Evolutionary conservation across 176 grass and related monocot species (phyloP), one percentile per base, ranked within the genome.

Genomic region (Ananas comosus): DNA sequence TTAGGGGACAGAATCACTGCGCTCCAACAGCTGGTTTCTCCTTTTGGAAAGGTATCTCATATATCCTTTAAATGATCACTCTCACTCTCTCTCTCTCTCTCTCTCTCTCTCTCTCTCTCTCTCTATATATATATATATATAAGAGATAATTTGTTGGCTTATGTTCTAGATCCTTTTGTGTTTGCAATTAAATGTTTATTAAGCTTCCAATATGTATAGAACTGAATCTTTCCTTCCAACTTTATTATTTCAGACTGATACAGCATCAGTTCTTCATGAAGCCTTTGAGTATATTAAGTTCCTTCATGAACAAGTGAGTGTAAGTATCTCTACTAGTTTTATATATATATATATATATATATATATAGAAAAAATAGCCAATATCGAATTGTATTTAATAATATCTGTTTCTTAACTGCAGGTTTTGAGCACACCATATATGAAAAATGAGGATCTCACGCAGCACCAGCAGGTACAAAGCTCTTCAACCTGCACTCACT

Each of bases 1-100:
- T 52, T 82, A 21, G 80, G 80, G 48, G 80, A 82, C 68, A 51
- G 80, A 72, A 82, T 82, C 49, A 66, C 59, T 28, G 73, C 80
- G 8, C 67, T 82, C 63, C 80, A 82, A 68, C 73, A 82, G 49
- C 80, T 82, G 3, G 80, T 82, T 42, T 82, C 80, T 48, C 80
- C 80, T 24, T 82, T 82, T 64, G 80, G 80, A 76, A 82, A 82
- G 80, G 80, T 82, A 65, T 0, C 0, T 42, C 33, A 42, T 42
- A 42, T 19, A 17, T 61, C n/a, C 21, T 61, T 61, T 22, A 42
- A 42, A 42, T 42, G 17, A 61, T 61, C 56, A 22, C 2, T 61
- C 56, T 61, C 56, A 9, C 56, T 61, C 16, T 8, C 33, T 42
- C 29, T 33, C 29, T 33, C 29, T 33, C 28, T 29, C 28, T 29